Evolutionary conservation across 2,329 filamentous ascomycete genomes (phyloP), one percentile per base, ranked within the genome.

Genomic region (Metarhizium anisopliae): DNA sequence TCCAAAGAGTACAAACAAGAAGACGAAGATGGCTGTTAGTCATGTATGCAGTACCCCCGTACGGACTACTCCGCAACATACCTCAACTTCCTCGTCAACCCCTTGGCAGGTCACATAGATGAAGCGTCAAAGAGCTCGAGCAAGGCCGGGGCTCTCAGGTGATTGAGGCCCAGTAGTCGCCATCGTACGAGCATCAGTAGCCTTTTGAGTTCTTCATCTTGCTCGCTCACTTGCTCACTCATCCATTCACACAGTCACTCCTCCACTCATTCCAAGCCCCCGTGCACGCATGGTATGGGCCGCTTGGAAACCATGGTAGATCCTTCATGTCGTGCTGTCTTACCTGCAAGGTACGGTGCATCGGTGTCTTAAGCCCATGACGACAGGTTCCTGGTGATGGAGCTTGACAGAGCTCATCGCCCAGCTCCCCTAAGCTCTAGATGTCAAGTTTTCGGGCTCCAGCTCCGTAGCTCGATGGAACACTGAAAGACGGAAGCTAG

Each of bases 261-360:
- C 18, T 25, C 16, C 42, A 10, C n/a, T 10, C 42, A 45, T 45
- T 45, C 38, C 38, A 40, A 40, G n/a, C 16, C 42, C 32, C n/a
- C 20, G 25, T 18, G 14, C 16, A 18, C 25, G 13, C 25, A 32
- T 20, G 35, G 13, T 35, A 7, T 35, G 38, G 38, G 8, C 11
- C 13, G 14, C 14, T 14, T 40, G 38, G 13, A 40, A 13, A 13
- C 4, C 13, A 40, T 32, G 38, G 16, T 38, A 25, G 49, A 38
- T 43, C 18, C 45, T 35, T 14, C 32, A 45, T 32, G 40, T 16
- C 16, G 29, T 49, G 50, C 36, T 40, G 42, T 52, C 50, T 52
- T 52, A 42, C 18, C 43, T 50, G 52, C 42, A 50, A 49, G 45
- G 52, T 54, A 54, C 52, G 30, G 18, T 29, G 52, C 45, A 54